Percentiles rank a stretch among this genome's conserved stretches.
Conservation (phyloP, 2,329 filamentous ascomycete genomes). For the Alternaria dauci region DNA sequence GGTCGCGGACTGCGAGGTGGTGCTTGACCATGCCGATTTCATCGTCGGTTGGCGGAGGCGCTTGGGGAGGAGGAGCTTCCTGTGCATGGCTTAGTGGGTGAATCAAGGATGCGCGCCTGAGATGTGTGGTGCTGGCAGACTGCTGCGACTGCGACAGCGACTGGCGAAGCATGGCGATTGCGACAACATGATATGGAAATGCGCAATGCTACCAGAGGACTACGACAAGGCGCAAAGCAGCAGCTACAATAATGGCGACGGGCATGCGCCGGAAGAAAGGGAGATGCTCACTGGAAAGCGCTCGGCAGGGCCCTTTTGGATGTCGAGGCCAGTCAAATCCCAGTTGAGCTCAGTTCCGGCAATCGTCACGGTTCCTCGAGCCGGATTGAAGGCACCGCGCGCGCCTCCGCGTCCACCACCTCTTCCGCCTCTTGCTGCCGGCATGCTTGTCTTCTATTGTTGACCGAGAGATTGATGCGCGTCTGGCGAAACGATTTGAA, state of each 20-base stretch:
- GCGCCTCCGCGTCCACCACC: slow-evolving; percentile 40
- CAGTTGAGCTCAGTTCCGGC: slow-evolving; percentile 54
- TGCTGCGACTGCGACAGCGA: not conserved
- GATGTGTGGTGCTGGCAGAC: not conserved
- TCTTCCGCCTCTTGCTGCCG: slow-evolving; percentile 45
- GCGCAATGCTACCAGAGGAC: slow-evolving; percentile 9
- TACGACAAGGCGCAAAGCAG: slow-evolving; percentile 6
- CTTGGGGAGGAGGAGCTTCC: slow-evolving; percentile 47
- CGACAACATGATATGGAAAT: slow-evolving; percentile 17
- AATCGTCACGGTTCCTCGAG: slow-evolving; percentile 50
- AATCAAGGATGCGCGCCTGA: slow-evolving; percentile 5
- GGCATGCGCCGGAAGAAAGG: slow-evolving; percentile 2
- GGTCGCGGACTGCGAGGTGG: slow-evolving; percentile 62
- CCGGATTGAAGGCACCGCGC: slow-evolving; percentile 40
- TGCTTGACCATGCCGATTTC: slow-evolving; percentile 61
- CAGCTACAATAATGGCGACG: not conserved
- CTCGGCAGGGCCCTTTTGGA: slow-evolving; percentile 52
- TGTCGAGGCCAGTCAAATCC: slow-evolving; percentile 52
- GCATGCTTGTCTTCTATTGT: slow-evolving; percentile 16
- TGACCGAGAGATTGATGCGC: no score
- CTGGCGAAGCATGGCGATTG: slow-evolving; percentile 13
- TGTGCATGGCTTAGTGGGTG: slow-evolving; percentile 34
- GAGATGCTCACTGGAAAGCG: slow-evolving; percentile 51
- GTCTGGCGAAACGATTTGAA: no score
- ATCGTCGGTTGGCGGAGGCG: slow-evolving; percentile 50